phyloP scores from a whole-genome alignment of 2,329 filamentous ascomycete species.

The Aspergillus awamori region DNA sequence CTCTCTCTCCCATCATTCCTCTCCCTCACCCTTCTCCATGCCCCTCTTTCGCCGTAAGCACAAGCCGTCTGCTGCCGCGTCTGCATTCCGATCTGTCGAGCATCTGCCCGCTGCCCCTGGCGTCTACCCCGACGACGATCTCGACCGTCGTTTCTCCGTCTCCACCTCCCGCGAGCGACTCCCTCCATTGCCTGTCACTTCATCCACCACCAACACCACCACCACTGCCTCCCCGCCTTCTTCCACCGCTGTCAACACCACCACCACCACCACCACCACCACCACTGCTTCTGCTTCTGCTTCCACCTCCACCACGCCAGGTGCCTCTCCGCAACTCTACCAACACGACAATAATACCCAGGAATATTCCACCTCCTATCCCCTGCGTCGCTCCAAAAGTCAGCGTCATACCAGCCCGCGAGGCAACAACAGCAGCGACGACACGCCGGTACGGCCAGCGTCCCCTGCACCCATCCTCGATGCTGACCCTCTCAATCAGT shows the following conservation, averaged over 20 bases:
- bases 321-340: background rate
- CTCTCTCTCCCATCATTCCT: background rate
- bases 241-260: conserved; percentile 14
- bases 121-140: conserved; percentile 14
- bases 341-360: background rate
- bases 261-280: conserved; percentile 11
- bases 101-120: conserved; percentile 18
- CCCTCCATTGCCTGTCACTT: conserved; percentile 13
- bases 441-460: conserved; percentile 11
- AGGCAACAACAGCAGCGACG: background rate
- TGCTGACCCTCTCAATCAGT: conserved; percentile 30
- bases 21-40: conserved; percentile 17
- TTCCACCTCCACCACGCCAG: conserved; percentile 14
- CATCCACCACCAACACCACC: conserved; percentile 20
- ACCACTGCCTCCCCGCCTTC: background rate
- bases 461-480: conserved; percentile 23
- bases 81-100: conserved; percentile 22
- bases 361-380: conserved; percentile 10
- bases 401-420: conserved; percentile 26
- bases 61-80: conserved; percentile 18
- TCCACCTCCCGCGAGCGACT: conserved; percentile 17
- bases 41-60: conserved; percentile 23
- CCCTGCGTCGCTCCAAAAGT: conserved; percentile 29
- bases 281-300: conserved; percentile 1
- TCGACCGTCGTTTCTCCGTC: conserved; percentile 13